phyloP scores from a whole-genome alignment of 345 rosid species.

The Mallotus nudiflorus region DNA sequence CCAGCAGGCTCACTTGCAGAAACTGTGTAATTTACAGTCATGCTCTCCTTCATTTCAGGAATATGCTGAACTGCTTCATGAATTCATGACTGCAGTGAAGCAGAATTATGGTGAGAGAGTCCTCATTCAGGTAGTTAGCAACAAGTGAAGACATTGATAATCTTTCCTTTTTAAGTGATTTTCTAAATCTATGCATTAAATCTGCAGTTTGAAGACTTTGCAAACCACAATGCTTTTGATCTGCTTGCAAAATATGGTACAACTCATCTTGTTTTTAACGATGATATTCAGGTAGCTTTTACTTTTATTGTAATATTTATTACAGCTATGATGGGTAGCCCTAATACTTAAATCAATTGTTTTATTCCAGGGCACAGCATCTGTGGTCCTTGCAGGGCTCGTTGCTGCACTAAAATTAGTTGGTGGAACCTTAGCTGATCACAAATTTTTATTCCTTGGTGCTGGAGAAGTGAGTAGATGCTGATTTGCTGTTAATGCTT shows the following conservation, averaged over 20 bases:
- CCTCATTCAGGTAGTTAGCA: slow-evolving; percentile 71
- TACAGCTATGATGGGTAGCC: neutral
- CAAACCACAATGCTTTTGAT: slow-evolving; percentile 96
- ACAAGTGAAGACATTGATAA: neutral
- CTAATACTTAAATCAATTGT: slow-evolving; percentile 14
- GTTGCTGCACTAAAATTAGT: slow-evolving; percentile 70
- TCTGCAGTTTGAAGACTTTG: slow-evolving; percentile 94
- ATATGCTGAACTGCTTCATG: slow-evolving; percentile 86
- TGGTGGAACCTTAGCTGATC: slow-evolving; percentile 78
- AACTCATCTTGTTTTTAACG: slow-evolving; percentile 96
- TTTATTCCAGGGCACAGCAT: slow-evolving; percentile 84
- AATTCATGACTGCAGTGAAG: slow-evolving; percentile 96
- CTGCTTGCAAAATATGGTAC: slow-evolving; percentile 82
- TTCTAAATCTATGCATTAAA: neutral
- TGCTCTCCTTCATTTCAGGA: slow-evolving; percentile 50
- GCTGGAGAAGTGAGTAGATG: slow-evolving; percentile 78
- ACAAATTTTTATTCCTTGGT: slow-evolving; percentile 88
- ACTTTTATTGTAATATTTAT: slow-evolving; percentile 6
- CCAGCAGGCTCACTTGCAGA: slow-evolving; percentile 9
- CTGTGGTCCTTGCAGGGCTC: slow-evolving; percentile 97
- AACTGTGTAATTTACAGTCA: slow-evolving; percentile 4
- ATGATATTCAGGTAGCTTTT: slow-evolving; percentile 83
- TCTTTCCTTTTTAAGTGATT: neutral
- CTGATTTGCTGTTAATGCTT: neutral
- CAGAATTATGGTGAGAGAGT: slow-evolving; percentile 93